A percentile compares a stretch with the other conserved stretches of the same genome.
These are phyloP conservation scores for Microbotryomycetes sp. DNA, from an alignment of 1,284 basidiomycete genomes.

Conservation along the genomic window DNA sequence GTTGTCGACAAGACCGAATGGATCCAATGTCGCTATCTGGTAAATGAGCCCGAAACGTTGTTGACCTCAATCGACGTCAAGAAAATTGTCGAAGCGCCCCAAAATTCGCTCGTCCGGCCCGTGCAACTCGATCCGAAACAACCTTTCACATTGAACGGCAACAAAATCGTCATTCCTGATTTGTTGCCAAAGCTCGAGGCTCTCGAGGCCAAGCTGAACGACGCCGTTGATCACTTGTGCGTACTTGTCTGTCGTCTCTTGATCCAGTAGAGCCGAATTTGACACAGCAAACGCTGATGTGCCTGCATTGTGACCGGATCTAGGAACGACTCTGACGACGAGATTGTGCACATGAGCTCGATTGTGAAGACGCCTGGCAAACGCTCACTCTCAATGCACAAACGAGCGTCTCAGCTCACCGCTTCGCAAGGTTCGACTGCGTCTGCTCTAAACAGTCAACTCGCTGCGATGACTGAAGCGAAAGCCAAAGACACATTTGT, in stretches of 20 bases:
- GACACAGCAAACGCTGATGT: too few relatives aligned
- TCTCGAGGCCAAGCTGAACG: constrained; percentile 9
- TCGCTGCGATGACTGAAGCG: neutral
- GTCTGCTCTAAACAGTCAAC: neutral
- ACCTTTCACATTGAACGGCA: constrained; percentile 10
- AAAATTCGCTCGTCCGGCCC: constrained; percentile 5
- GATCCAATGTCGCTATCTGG: constrained; percentile 25
- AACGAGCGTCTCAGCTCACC: neutral
- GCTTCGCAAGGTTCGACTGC: neutral
- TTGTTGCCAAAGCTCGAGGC: constrained; percentile 27
- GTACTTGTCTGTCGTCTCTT: neutral
- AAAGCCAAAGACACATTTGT: constrained; percentile 16
- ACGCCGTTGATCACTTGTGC: constrained; percentile 19
- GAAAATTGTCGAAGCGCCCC: neutral
- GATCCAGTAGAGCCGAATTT: too few relatives aligned
- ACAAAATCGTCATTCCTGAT: constrained; percentile 19
- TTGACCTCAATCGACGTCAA: too few relatives aligned
- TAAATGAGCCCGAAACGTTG: too few relatives aligned
- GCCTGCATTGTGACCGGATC: neutral
- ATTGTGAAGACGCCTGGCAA: neutral
- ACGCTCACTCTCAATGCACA: neutral
- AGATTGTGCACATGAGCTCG: constrained; percentile 20
- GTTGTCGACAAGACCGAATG: constrained; percentile 29
- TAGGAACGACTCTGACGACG: constrained; percentile 20
- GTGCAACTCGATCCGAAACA: constrained; percentile 23